Evolutionary conservation across 176 grass and related monocot species (phyloP), one percentile per base, ranked within the genome.

Genomic region (Hsuehochloa calcarea): DNA sequence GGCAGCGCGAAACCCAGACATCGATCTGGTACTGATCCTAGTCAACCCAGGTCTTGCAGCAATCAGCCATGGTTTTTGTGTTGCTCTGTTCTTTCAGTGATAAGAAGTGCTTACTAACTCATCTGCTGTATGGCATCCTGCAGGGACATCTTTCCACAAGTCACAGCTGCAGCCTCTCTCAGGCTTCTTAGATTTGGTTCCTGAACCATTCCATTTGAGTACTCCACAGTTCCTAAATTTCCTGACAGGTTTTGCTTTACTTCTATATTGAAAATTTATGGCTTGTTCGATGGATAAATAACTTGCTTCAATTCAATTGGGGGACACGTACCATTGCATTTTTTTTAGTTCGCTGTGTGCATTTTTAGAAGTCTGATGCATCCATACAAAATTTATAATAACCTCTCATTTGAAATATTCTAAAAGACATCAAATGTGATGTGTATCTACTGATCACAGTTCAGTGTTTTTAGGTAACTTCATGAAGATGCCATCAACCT

Each of bases 21-120:
- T 84, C 67, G 93, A 98, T 86, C 78, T 95, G 60, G 68, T 95
- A 59, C 59, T 98, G 41, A 81, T 95, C 72, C 84, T 98, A 80
- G 87, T 92, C 37, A 98, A 98, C 85, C 93, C 93, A 98, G 93
- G 93, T 98, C 84, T 82, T 67, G 74, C 70, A 83, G 69, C 58
- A 58, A 29, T 67, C 79, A 0, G 22, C 89, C 75, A 44, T 34
- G 7, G 6, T 26, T 86, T 66, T n/a, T 85, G 20, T 40, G 8
- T 66, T 44, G 6, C 0, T 85, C 45, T 62, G 26, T 72, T 78
- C 12, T 84, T 65, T 72, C 20, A 11, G 11, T 12, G 29, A 13
- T 8, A 38, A 5, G 1, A 26, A 35, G 2, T 70, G 25, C 5
- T 72, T 31, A 12, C 54, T 27, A 65, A 61, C 15, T 68, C 26